Conservation (phyloP, 2,329 filamentous ascomycete genomes). For the Paraconiothyrium sp. region DNA sequence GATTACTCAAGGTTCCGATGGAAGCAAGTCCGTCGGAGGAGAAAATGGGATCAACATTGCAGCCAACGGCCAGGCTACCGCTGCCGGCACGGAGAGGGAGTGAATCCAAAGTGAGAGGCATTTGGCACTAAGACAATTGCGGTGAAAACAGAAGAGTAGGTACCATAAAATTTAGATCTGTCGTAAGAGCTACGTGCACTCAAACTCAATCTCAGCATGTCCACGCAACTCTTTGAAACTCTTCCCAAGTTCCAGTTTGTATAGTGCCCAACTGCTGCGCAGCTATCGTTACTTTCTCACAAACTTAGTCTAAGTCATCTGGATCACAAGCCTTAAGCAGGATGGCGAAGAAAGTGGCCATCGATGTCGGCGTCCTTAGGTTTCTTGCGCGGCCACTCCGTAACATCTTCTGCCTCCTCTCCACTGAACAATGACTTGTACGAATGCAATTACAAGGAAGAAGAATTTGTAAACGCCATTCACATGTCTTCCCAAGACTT, state of each 20-base stretch:
- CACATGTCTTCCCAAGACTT: too few species aligned
- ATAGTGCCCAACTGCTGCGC: not conserved
- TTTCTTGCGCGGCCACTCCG: not conserved
- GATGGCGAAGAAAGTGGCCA: not conserved
- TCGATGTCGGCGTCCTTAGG: not conserved
- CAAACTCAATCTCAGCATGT: not conserved
- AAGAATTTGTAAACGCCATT: too few species aligned
- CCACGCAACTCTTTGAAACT: not conserved
- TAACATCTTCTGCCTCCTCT: not conserved
- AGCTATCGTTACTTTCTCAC: not conserved
- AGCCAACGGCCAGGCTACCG: conserved; percentile 33
- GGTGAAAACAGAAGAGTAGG: not conserved
- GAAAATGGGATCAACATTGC: conserved; percentile 44
- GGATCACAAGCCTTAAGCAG: not conserved
- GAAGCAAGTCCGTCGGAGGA: conserved; percentile 42
- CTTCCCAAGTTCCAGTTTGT: not conserved
- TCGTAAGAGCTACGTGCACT: not conserved
- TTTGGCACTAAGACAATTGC: not conserved
- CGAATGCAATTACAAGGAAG: not conserved
- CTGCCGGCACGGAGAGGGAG: conserved; percentile 28
- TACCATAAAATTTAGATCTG: not conserved
- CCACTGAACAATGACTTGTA: not conserved
- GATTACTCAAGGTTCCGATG: conserved; percentile 44
- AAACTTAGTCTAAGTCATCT: not conserved
- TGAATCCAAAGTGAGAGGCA: not conserved